Base-by-base conservation (phyloP, 2,329 filamentous ascomycete genomes). In the Pestalotiopsis sp. region DNA sequence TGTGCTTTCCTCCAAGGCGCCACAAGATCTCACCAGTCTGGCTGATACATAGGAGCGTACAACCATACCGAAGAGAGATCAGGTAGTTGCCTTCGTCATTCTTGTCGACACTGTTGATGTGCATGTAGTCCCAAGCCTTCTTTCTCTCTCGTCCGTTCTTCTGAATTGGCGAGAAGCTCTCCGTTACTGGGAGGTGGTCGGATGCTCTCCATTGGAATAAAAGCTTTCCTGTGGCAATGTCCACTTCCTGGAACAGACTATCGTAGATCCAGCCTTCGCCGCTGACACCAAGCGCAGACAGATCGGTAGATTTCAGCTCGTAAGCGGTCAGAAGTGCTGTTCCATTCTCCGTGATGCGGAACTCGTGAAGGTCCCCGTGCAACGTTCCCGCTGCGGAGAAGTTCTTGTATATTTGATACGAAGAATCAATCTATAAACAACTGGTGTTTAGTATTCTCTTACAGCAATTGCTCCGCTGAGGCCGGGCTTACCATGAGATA, bases 1-100 rank as follows among this genome's bases (percentile, higher is more conserved):
- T 84, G n/a, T 75, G 69, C 66, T 80, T 80, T 39, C 86, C 86
- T 58, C 86, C 85, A 3, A 88, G 77, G n/a, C 79, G 79, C 86
- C 86, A 88, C 23, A 86, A 77, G 2, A 86, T 77, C 17, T 82
- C 78, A 4, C 85, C 85, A 1, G 78, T 80, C 3, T 74, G 73
- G n/a, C 82, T 81, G 62, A 82, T 78, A 49, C 41, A 45, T 11
- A 45, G 41, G 41, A 45, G 41, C 41, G 17, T 45, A 11, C 41
- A 45, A 3, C 41, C 41, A 11, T 45, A 45, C 5, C 41, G 41
- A 45, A 45, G 41, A 13, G 80, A 82, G 27, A 82, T 68, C 66
- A 82, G 72, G 68, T 81, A 82, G 69, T 82, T 78, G 27, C 80
- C 81, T 5, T 74, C 74, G 3, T 67, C 68, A 13, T 77, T 77